phyloP scores from a whole-genome alignment of 805 yeast species.

The Wickerhamomyces rabaulensis region DNA sequence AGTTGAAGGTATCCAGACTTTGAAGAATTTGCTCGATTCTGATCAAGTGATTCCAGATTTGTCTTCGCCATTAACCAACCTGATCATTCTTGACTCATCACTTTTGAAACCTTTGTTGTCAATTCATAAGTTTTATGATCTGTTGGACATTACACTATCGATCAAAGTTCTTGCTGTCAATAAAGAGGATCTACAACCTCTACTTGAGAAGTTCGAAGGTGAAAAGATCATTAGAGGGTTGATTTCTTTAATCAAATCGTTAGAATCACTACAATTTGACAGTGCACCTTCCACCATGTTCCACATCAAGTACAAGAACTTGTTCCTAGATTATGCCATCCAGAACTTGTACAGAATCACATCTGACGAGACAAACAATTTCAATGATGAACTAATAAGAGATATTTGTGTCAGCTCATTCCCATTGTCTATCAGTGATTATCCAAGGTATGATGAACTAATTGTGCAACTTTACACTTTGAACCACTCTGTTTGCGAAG shows the following conservation, averaged over 20 bases:
- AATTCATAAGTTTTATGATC: conserved; percentile 21
- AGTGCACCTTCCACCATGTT: conserved; percentile 22
- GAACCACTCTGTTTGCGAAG: conserved; percentile 7
- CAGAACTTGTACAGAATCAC: conserved; percentile 17
- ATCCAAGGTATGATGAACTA: conserved; percentile 22
- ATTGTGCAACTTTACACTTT: conserved; percentile 11
- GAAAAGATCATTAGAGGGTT: conserved; percentile 13
- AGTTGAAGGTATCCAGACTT: conserved; percentile 16
- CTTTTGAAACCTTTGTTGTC: conserved; percentile 26
- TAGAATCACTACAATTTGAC: conserved; percentile 18
- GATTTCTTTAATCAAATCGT: conserved; percentile 11
- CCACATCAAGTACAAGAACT: conserved; percentile 19
- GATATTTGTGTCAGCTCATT: conserved; percentile 13
- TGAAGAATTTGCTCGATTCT: conserved; percentile 3
- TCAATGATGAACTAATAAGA: conserved; percentile 5
- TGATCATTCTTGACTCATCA: conserved; percentile 23
- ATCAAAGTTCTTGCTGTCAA: conserved; percentile 29
- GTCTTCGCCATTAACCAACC: conserved; percentile 13
- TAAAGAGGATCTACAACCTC: conserved; percentile 16
- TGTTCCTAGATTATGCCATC: conserved; percentile 14
- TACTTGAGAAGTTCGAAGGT: conserved; percentile 12
- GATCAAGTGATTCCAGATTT: conserved; percentile 10
- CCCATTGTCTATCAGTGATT: conserved; percentile 23
- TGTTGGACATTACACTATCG: conserved; percentile 22
- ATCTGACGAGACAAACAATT: conserved; percentile 9